phyloP scores from a whole-genome alignment of 139 green algal genomes.

The Desmodesmus armatus region DNA sequence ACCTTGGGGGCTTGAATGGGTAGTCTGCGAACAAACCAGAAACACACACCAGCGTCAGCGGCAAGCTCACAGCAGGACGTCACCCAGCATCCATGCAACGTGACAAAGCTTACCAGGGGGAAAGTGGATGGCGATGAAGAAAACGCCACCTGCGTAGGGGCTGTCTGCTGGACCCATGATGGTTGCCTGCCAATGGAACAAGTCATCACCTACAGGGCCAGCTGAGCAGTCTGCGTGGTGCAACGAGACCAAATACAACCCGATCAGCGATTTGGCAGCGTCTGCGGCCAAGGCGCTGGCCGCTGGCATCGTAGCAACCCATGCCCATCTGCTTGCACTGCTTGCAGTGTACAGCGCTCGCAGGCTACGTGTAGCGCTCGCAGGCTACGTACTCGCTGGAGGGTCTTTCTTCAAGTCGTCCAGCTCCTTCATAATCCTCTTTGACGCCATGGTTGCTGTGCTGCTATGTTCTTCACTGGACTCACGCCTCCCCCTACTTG shows the following conservation, averaged over 20 bases:
- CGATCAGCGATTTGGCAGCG: neutral
- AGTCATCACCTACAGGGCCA: conserved; percentile 79
- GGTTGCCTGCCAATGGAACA: conserved; percentile 93
- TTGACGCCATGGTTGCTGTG: conserved; percentile 38
- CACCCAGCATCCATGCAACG: no score
- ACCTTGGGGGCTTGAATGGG: conserved; percentile 96
- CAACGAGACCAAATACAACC: neutral
- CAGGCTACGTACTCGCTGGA: conserved; percentile 24
- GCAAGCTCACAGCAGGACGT: neutral
- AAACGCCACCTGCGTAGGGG: conserved; percentile 91
- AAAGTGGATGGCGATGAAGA: conserved; percentile 97
- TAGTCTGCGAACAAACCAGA: conserved; percentile 79
- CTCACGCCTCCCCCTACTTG: no score
- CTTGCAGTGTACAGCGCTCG: no score
- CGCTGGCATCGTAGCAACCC: neutral
- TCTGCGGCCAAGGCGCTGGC: neutral
- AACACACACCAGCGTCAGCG: conserved; percentile 41
- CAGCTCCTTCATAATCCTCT: conserved; percentile 53
- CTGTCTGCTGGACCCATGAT: conserved; percentile 85
- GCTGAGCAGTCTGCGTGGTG: neutral
- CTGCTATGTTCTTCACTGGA: no score
- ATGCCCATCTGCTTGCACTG: neutral
- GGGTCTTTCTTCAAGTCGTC: conserved; percentile 51
- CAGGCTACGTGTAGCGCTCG: neutral
- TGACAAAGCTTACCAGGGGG: conserved; percentile 52